These are phyloP conservation scores for Nicotiana attenuata DNA, from an alignment of 257 asterid species.

Conservation along the genomic window DNA sequence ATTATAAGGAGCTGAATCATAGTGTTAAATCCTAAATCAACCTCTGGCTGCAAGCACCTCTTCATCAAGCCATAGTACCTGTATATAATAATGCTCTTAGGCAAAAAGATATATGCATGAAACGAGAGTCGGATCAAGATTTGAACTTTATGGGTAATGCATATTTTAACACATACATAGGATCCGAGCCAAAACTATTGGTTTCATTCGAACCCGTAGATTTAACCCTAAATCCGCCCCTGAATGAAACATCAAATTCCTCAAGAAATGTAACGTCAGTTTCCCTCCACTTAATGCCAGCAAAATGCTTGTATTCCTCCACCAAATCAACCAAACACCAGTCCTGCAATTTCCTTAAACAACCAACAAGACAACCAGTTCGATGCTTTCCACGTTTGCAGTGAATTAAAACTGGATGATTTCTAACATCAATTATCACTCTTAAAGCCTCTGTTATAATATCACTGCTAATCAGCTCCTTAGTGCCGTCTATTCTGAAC, in stretches of 20 bases:
- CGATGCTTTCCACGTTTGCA: slow-evolving; percentile 3
- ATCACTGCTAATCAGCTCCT: neutral
- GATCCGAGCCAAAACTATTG: too few relatives aligned
- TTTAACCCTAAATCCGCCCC: too few relatives aligned
- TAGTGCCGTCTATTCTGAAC: neutral
- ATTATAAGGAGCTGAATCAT: too few relatives aligned
- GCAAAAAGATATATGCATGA: too few relatives aligned
- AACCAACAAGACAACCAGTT: slow-evolving; percentile 3
- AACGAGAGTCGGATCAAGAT: too few relatives aligned
- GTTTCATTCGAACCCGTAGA: too few relatives aligned
- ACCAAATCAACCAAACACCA: neutral
- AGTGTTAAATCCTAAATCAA: too few relatives aligned
- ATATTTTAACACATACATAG: too few relatives aligned
- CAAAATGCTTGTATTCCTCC: neutral
- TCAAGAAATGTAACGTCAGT: neutral
- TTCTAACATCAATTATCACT: slow-evolving; percentile 6
- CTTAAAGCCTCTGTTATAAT: neutral
- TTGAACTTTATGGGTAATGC: too few relatives aligned
- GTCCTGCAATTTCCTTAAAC: slow-evolving; percentile 11
- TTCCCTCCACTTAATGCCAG: neutral
- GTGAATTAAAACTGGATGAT: neutral
- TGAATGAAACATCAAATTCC: neutral
- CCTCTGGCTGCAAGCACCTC: too few relatives aligned
- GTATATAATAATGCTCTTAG: too few relatives aligned
- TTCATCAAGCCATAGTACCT: too few relatives aligned